phyloP scores from a whole-genome alignment of 345 rosid genomes.

The Psidium guajava region DNA sequence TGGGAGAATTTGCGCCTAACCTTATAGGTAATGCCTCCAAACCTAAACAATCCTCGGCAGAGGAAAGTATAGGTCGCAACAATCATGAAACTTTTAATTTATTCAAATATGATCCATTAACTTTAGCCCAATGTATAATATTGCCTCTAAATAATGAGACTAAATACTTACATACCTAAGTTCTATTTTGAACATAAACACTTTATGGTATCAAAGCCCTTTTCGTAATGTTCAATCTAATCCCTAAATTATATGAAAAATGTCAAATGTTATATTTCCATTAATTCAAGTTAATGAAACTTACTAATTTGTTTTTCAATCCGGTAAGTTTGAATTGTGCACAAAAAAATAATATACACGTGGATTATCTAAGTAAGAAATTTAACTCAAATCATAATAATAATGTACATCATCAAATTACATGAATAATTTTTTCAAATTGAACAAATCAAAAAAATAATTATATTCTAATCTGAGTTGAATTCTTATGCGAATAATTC shows the following conservation, averaged over 20 bases:
- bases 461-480: not conserved
- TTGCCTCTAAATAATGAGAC: no score
- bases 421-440: not conserved
- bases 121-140: no score
- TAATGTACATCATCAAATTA: not conserved
- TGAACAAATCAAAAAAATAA: not conserved
- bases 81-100: no score
- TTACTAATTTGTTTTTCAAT: not conserved
- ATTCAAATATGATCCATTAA: no score
- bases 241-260: not conserved
- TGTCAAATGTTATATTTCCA: not conserved
- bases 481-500: not conserved
- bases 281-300: not conserved
- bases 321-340: not conserved
- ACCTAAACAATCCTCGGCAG: no score
- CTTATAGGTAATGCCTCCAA: no score
- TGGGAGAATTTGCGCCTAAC: no score
- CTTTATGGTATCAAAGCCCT: no score
- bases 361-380: not conserved
- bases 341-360: not conserved
- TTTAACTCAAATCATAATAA: not conserved
- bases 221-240: not conserved
- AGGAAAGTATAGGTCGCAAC: no score
- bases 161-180: no score
- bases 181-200: no score